A percentile compares a stretch with the other conserved stretches of the same genome.
These are phyloP conservation scores for Rhodamnia argentea DNA, from an alignment of 345 rosid species.

Conservation along the genomic window DNA sequence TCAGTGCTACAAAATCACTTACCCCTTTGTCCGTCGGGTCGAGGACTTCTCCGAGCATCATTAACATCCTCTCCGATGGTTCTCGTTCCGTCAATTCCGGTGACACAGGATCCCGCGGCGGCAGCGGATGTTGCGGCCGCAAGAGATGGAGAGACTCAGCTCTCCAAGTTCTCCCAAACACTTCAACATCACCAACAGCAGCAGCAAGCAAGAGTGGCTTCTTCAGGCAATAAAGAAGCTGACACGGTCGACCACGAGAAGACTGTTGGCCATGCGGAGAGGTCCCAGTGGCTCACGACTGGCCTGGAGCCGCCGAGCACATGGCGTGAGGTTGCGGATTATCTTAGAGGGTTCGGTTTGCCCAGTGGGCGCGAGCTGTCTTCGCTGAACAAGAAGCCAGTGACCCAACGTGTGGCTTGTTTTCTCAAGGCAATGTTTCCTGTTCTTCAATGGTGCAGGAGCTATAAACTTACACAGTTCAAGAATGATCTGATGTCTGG, in stretches of 20 bases:
- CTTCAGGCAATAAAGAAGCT: conserved; percentile 13
- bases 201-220: conserved; percentile 16
- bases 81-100: neutral
- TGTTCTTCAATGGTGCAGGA: conserved; percentile 50
- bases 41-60: neutral
- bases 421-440: conserved; percentile 46
- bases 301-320: conserved; percentile 62
- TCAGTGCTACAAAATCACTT: conserved; percentile 7
- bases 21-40: neutral
- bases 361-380: conserved; percentile 18
- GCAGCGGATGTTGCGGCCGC: neutral
- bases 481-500: conserved; percentile 81
- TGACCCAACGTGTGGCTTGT: conserved; percentile 14
- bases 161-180: conserved; percentile 77
- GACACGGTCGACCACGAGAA: conserved; percentile 29
- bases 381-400: conserved; percentile 23
- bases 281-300: conserved; percentile 58
- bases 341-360: conserved; percentile 18
- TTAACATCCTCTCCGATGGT: neutral
- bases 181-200: conserved; percentile 39
- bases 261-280: conserved; percentile 8
- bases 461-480: conserved; percentile 43
- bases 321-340: conserved; percentile 35
- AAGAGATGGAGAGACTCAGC: conserved; percentile 1
- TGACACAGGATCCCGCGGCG: neutral